These are phyloP conservation scores for Trichoderma brevicompactum DNA, from an alignment of 2,329 filamentous ascomycete genomes.

Conservation along the genomic window DNA sequence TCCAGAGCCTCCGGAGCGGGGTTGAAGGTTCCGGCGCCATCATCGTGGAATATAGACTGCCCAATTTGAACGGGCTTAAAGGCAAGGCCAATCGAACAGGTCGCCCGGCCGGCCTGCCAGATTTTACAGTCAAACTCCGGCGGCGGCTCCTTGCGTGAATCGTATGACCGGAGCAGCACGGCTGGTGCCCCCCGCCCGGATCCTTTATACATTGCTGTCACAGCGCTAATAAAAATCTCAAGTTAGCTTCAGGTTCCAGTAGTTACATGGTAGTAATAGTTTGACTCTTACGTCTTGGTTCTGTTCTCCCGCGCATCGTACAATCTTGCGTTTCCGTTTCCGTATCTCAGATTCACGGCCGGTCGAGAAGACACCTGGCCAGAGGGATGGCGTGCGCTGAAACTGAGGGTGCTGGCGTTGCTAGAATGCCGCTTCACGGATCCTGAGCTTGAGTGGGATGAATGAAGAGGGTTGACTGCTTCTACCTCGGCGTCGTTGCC, in stretches of 20 bases:
- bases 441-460: constrained; percentile 49
- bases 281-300: constrained; percentile 77
- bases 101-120: constrained; percentile 97
- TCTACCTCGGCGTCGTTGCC: constrained; percentile 72
- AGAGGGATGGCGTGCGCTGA: constrained; percentile 68
- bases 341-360: constrained; percentile 62
- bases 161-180: constrained; percentile 86
- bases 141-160: constrained; percentile 87
- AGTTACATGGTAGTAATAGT: background rate
- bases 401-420: constrained; percentile 81
- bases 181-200: constrained; percentile 70
- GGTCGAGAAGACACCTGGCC: constrained; percentile 59
- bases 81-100: constrained; percentile 83
- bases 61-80: constrained; percentile 97
- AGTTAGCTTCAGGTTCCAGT: constrained; percentile 28
- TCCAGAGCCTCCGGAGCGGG: constrained; percentile 84
- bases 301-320: constrained; percentile 86
- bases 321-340: constrained; percentile 82
- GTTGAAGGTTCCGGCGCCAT: constrained; percentile 90
- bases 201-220: constrained; percentile 89
- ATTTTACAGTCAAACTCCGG: constrained; percentile 94
- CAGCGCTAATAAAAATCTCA: constrained; percentile 64
- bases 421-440: constrained; percentile 67
- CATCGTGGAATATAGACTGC: constrained; percentile 91
- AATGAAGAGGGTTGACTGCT: constrained; percentile 47